Conservation (phyloP, 345 rosid species). For the Diplotaxis tenuifolia region DNA sequence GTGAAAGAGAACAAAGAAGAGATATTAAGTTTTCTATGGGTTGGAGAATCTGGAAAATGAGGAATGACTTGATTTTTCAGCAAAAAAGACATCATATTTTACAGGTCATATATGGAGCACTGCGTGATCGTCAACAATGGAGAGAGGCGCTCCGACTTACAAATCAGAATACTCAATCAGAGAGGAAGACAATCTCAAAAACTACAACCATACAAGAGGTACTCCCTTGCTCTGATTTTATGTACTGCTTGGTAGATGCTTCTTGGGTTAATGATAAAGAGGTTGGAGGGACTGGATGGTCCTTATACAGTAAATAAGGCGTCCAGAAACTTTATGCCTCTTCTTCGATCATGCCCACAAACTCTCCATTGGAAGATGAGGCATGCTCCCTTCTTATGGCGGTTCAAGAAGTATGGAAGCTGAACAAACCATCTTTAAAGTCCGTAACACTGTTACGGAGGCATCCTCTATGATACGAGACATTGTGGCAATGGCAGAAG, state of each 20-base stretch:
- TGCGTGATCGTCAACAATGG: not conserved
- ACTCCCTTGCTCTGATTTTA: not conserved
- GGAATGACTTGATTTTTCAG: not conserved
- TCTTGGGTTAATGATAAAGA: not conserved
- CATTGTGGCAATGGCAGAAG: not conserved
- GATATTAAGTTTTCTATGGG: too few relatives aligned
- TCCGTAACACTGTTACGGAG: not conserved
- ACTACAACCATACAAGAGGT: not conserved
- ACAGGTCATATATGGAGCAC: not conserved
- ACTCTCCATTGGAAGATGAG: not conserved
- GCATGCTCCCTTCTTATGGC: not conserved
- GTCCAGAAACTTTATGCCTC: not conserved
- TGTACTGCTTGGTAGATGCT: not conserved
- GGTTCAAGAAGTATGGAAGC: not conserved
- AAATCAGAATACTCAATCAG: not conserved
- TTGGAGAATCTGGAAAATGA: too few relatives aligned
- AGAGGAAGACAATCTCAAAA: not conserved
- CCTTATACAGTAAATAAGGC: not conserved
- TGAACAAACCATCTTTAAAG: not conserved
- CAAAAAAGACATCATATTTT: not conserved
- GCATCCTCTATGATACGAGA: not conserved
- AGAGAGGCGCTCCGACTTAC: not conserved
- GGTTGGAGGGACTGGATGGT: not conserved
- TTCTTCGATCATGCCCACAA: not conserved
- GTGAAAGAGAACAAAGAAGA: too few relatives aligned